phyloP scores from a whole-genome alignment of 202 grass and related monocot species.

The Hordeum pubiflorum region DNA sequence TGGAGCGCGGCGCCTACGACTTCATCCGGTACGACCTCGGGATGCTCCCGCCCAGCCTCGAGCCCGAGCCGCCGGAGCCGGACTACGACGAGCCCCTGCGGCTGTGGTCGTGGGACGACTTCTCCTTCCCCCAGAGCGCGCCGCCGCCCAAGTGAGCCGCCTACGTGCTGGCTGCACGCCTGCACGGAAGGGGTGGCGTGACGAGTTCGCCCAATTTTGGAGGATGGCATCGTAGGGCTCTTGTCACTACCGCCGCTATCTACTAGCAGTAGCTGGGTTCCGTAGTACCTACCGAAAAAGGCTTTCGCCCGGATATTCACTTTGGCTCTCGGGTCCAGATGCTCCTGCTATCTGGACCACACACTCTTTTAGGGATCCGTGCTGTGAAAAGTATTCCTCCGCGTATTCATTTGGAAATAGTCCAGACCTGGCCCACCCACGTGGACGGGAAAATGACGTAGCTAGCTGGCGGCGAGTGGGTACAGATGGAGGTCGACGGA shows the following conservation, averaged over 20 bases:
- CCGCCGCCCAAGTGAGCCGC: not conserved
- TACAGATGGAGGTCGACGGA: no score
- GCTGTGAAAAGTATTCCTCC: no score
- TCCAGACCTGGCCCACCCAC: no score
- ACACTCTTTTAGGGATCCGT: no score
- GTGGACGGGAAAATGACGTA: no score
- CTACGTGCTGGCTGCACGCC: not conserved
- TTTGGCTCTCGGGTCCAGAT: no score
- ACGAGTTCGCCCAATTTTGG: not conserved
- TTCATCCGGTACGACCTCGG: conserved; percentile 23
- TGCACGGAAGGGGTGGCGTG: not conserved
- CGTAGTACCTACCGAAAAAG: not conserved
- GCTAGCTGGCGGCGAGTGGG: no score
- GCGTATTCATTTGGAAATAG: no score
- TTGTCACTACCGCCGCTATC: not conserved
- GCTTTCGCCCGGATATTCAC: not conserved
- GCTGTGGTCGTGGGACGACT: conserved; percentile 24
- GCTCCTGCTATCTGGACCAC: no score
- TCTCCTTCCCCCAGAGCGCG: not conserved
- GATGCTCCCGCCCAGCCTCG: conserved; percentile 12
- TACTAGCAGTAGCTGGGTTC: not conserved
- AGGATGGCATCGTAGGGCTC: not conserved
- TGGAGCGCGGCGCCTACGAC: conserved; percentile 29
- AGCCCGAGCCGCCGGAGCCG: not conserved
- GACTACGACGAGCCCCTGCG: not conserved